These are phyloP conservation scores for Lachancea fermentati DNA, from an alignment of 805 yeast genomes.

Conservation along the genomic window DNA sequence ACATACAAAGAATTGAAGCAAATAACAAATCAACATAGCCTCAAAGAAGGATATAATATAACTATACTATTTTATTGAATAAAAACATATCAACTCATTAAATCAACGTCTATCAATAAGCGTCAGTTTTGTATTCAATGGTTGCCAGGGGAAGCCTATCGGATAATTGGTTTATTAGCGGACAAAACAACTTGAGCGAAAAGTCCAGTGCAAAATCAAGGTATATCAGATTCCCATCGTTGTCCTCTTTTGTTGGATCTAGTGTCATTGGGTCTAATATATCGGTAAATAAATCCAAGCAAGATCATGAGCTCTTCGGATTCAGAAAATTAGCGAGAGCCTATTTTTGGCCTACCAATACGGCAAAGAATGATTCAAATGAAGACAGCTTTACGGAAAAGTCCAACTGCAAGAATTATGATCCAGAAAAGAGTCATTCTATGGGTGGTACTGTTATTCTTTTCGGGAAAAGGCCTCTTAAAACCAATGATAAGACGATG, in stretches of 20 bases:
- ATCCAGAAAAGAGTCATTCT: neutral
- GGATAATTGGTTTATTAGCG: neutral
- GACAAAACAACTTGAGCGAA: neutral
- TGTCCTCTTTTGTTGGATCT: conserved; percentile 14
- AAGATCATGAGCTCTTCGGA: conserved; percentile 22
- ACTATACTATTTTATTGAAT: too few species aligned
- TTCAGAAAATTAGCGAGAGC: conserved; percentile 25
- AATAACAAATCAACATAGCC: too few species aligned
- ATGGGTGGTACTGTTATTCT: conserved; percentile 4
- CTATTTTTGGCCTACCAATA: conserved; percentile 13
- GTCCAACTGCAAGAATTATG: neutral
- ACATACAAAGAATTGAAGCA: too few species aligned
- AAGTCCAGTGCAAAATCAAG: neutral
- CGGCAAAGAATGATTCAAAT: conserved; percentile 2
- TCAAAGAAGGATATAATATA: too few species aligned
- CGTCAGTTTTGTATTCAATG: too few species aligned
- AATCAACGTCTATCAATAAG: too few species aligned
- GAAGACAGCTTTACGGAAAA: neutral
- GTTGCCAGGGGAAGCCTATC: neutral
- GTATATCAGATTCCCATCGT: conserved; percentile 7
- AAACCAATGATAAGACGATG: neutral
- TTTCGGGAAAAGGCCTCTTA: neutral
- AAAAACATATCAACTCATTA: too few species aligned
- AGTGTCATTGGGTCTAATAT: neutral
- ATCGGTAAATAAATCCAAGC: conserved; percentile 3